Conservation (phyloP, 495 filamentous ascomycete genomes). For the Rusavskia elegans region DNA sequence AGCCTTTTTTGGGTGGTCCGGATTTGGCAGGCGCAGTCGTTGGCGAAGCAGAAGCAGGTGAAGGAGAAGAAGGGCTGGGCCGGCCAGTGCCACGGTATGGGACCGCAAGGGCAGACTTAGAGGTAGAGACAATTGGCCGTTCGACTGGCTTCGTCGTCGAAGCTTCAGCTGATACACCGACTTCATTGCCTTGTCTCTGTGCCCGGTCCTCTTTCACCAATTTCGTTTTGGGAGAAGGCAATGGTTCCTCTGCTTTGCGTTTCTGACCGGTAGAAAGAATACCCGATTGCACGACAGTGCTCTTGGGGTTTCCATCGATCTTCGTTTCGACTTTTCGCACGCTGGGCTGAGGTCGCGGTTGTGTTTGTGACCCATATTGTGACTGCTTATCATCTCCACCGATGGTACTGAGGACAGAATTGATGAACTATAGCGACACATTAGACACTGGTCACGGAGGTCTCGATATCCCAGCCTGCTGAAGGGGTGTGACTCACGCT, state of each 20-base stretch:
- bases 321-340: slow-evolving; percentile 2
- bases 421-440: slow-evolving; percentile 30
- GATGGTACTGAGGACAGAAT: slow-evolving; percentile 40
- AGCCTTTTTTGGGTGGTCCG: slow-evolving; percentile 40
- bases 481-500: slow-evolving; percentile 25
- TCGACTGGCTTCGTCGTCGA: slow-evolving; percentile 18
- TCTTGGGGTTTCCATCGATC: slow-evolving; percentile 15
- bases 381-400: slow-evolving; percentile 27
- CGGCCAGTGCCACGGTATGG: slow-evolving; percentile 23
- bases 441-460: slow-evolving; percentile 12
- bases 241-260: slow-evolving; percentile 16
- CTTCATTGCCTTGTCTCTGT: not conserved
- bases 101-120: not conserved
- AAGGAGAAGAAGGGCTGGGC: slow-evolving; percentile 16
- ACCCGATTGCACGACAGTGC: not conserved
- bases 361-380: slow-evolving; percentile 12
- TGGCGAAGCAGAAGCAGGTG: slow-evolving; percentile 10
- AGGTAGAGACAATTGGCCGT: slow-evolving; percentile 14
- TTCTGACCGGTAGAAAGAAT: slow-evolving; percentile 6
- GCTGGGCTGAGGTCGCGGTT: slow-evolving; percentile 19
- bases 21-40: slow-evolving; percentile 16
- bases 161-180: slow-evolving; percentile 13
- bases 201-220: not conserved
- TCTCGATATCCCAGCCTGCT: not conserved
- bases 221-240: slow-evolving; percentile 5